Evolutionary conservation across 805 yeast species (phyloP).

Genomic region (Sporopachydermia quercuum): DNA sequence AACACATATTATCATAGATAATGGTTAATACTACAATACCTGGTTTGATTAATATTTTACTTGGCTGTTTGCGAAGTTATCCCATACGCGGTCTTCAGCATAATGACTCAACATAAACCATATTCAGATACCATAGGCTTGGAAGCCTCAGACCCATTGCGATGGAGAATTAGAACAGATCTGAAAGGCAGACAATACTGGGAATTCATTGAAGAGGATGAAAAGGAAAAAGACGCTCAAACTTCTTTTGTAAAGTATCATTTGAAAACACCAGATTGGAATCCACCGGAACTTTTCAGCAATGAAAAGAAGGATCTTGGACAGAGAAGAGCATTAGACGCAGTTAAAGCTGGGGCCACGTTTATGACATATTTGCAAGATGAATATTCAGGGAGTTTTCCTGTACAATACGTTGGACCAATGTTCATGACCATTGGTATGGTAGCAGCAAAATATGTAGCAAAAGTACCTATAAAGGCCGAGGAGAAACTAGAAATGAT

Average conservation of each 20-base stretch:
- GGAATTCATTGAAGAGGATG: conserved; percentile 41
- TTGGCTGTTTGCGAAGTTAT: too few relatives aligned
- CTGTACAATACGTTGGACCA: conserved; percentile 92
- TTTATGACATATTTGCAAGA: conserved; percentile 65
- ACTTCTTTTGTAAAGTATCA: conserved; percentile 21
- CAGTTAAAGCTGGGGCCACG: conserved; percentile 61
- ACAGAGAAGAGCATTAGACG: conserved; percentile 32
- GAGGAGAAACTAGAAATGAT: conserved; percentile 55
- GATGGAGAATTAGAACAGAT: conserved; percentile 66
- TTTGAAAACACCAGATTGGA: conserved; percentile 16
- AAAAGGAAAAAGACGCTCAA: conserved; percentile 31
- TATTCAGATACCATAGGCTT: conserved; percentile 64
- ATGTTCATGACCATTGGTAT: conserved; percentile 94
- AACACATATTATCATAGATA: too few relatives aligned
- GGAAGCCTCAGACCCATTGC: conserved; percentile 47
- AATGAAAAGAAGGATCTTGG: conserved; percentile 12
- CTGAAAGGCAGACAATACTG: conserved; percentile 69
- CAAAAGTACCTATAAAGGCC: conserved; percentile 53
- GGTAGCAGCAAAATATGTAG: conserved; percentile 57
- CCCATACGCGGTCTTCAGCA: too few relatives aligned
- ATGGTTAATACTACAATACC: too few relatives aligned
- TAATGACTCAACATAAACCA: too few relatives aligned
- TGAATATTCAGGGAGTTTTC: conserved; percentile 66
- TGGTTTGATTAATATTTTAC: too few relatives aligned
- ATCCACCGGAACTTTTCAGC: conserved; percentile 19